phyloP scores from a whole-genome alignment of 2,329 filamentous ascomycete genomes.

The Trichothecium sympodiale region DNA sequence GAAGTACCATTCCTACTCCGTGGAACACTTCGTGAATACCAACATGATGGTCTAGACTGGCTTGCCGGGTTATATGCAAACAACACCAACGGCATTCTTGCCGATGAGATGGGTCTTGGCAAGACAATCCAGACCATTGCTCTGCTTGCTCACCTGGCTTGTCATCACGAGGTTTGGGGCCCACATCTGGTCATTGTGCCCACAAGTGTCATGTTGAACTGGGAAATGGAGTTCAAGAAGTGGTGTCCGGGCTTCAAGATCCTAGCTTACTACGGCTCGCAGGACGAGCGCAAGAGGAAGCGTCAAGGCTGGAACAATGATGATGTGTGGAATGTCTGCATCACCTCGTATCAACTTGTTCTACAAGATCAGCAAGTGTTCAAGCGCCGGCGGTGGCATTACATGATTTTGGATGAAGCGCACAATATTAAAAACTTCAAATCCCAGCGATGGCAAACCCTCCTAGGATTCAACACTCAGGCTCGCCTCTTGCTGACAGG shows the following conservation, averaged over 20 bases:
- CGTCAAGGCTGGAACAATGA: constrained; percentile 89
- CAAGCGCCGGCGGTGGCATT: constrained; percentile 88
- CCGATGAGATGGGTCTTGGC: constrained; percentile 96
- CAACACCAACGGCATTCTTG: constrained; percentile 88
- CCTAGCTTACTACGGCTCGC: constrained; percentile 87
- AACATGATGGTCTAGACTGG: constrained; percentile 96
- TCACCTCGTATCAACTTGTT: constrained; percentile 95
- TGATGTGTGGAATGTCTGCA: constrained; percentile 91
- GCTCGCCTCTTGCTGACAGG: constrained; percentile 82
- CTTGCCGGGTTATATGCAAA: constrained; percentile 85
- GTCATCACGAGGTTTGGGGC: constrained; percentile 85
- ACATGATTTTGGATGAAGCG: constrained; percentile 95
- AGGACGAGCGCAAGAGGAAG: constrained; percentile 85
- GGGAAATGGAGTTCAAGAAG: constrained; percentile 99
- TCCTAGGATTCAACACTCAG: constrained; percentile 86
- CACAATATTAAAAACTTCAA: constrained; percentile 99
- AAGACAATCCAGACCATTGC: constrained; percentile 99
- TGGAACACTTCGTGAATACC: constrained; percentile 86
- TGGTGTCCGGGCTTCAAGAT: constrained; percentile 98
- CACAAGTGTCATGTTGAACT: constrained; percentile 97
- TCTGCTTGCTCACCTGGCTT: constrained; percentile 82
- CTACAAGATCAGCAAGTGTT: constrained; percentile 90
- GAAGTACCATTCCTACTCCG: constrained; percentile 74
- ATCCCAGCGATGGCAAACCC: constrained; percentile 90
- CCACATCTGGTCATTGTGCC: constrained; percentile 93